Base-by-base conservation (phyloP, 345 rosid genomes). In the Populus deltoides region DNA sequence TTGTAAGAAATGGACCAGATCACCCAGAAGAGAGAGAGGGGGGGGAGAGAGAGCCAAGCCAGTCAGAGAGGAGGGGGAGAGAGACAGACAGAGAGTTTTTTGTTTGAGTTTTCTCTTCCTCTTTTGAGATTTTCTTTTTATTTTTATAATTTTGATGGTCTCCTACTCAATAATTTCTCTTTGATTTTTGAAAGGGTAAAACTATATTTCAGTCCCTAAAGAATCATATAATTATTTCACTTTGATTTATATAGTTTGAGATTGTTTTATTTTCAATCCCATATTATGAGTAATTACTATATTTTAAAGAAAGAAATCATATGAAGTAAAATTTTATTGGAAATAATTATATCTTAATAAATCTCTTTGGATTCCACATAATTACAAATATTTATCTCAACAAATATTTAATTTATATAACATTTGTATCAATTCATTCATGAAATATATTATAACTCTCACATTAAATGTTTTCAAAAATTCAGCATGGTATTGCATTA, bases 1-100 rank as follows among this genome's bases (percentile, higher is more conserved):
- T 82, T 43, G 22, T n/a, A 76, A 68, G 66, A 61, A 63, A 73
- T 55, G 81, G 71, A 79, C 83, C 81, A 85, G 90, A 77, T 85
- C 87, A 81, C 83, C 83, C 66, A 53, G 41, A 75, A 57, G 70
- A 29, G 66, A 63, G 59, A 62, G 71, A 72, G 0, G 47, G 47
- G 47, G 0, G 3, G 15, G 47, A 2, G 36, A 5, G 33, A 31
- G 47, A 77, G 38, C 55, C 59, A 20, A 57, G 73, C 55, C 74
- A 38, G 25, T 9, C 11, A 3, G 65, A 10, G 65, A 18, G 10
- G 20, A 36, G 67, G 78, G 82, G 53, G 75, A 51, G 17, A n/a
- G 71, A 18, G 76, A 36, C 75, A 71, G 43, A 18, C 62, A 25
- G 33, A 22, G 66, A 33, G n/a, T 16, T 33, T 12, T 18, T 33